Base-by-base conservation (phyloP, 2,329 filamentous ascomycete species). In the Pestalotiopsis sp. region DNA sequence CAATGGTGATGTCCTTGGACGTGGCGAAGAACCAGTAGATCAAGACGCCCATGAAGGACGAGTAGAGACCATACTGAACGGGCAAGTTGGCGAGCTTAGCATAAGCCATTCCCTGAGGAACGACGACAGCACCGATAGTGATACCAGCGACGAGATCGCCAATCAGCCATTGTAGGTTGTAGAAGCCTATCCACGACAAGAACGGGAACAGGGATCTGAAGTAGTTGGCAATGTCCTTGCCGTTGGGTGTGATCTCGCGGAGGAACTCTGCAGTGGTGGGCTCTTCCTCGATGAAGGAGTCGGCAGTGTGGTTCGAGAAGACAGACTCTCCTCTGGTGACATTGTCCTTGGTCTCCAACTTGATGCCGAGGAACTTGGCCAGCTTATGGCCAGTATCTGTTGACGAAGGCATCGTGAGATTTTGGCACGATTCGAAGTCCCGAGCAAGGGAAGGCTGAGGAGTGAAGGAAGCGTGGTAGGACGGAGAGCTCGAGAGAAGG, bases 21-120 rank as follows among this genome's bases (percentile, higher is more conserved):
- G 96, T 99, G 41, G 95, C 96, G 77, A 98, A 98, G 77, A 98
- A 92, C 95, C 95, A 98, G 82, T 99, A 99, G 70, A 97, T 86
- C 71, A 97, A 80, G 17, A 97, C 95, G 64, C 95, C 96, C 87
- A 98, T 96, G 78, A 99, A 98, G 0, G 95, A 98, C 0, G 95
- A 96, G 81, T 97, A 97, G 0, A 98, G 87, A 66, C 95, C 95
- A 76, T 91, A 98, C 77, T 98, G 87, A 5, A 92, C 88, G 0
- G 89, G 86, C n/a, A 98, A 86, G 70, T 91, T 87, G 59, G 95
- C 95, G 31, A 98, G 86, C 70, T 91, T 85, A 38, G 95, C 95
- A 81, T 98, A 98, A 0, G 95, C 95, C 95, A 98, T 98, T 71
- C 94, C 92, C 78, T 98, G 95, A 5, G 95, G 95, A n/a, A 98